phyloP scores from a whole-genome alignment of 495 filamentous ascomycete species.

The Neurospora pannonica region DNA sequence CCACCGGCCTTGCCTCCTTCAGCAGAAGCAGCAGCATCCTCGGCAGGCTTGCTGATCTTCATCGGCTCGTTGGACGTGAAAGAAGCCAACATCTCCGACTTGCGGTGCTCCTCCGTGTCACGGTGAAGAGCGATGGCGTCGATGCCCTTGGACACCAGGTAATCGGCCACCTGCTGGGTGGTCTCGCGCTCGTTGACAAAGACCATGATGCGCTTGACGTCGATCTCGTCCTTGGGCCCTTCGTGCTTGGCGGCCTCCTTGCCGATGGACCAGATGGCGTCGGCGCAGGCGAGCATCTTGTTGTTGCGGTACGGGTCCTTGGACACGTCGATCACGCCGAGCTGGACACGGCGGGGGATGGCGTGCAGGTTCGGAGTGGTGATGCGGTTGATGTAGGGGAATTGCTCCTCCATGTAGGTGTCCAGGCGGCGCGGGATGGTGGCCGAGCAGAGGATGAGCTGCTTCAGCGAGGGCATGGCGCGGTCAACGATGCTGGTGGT shows the following conservation, averaged over 20 bases:
- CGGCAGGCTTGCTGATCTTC: conserved; percentile 16
- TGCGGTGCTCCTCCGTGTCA: conserved; percentile 63
- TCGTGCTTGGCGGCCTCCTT: conserved; percentile 57
- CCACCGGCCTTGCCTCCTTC: conserved; percentile 13
- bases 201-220: conserved; percentile 79
- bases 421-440: conserved; percentile 89
- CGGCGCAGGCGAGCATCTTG: conserved; percentile 82
- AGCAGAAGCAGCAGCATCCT: conserved; percentile 5
- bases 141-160: conserved; percentile 74
- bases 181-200: conserved; percentile 97
- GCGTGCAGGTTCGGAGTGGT: conserved; percentile 93
- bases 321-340: conserved; percentile 85
- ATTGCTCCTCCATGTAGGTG: conserved; percentile 65
- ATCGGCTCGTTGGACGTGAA: conserved; percentile 57
- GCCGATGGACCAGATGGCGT: conserved; percentile 87
- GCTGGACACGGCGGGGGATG: conserved; percentile 86
- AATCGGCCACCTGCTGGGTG: conserved; percentile 68
- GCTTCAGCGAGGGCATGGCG: conserved; percentile 63
- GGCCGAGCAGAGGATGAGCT: conserved; percentile 92
- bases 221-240: conserved; percentile 29
- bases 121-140: conserved; percentile 74
- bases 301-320: conserved; percentile 86
- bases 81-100: conserved; percentile 60
- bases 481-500: conserved; percentile 76
- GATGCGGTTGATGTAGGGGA: conserved; percentile 72